phyloP scores from a whole-genome alignment of 2,329 filamentous ascomycete genomes.

The Sporothrix curviconia region DNA sequence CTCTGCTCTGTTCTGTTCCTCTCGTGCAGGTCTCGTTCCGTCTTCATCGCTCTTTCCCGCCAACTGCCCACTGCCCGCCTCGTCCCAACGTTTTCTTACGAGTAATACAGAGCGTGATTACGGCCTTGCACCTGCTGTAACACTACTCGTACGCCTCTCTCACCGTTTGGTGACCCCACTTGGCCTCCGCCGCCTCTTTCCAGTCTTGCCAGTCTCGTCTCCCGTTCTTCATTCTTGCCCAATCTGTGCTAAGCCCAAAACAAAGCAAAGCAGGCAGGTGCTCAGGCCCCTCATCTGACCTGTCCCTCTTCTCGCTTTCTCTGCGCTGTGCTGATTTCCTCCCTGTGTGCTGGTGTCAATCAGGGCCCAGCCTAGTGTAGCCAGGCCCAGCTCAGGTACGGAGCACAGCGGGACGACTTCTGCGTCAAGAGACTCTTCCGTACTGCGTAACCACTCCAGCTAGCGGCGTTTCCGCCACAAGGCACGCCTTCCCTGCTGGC shows the following conservation, averaged over 20 bases:
- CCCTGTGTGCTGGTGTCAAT: background rate
- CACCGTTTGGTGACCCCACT: conserved; percentile 12
- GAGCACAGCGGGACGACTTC: background rate
- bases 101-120: background rate
- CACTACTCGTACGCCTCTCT: background rate
- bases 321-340: too few relatives aligned
- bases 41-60: background rate
- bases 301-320: background rate
- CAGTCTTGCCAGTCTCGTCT: background rate
- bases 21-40: background rate
- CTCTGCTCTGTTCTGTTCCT: background rate
- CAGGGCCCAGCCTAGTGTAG: background rate
- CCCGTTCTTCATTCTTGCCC: background rate
- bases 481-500: conserved; percentile 7
- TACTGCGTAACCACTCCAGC: background rate
- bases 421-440: background rate
- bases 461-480: background rate
- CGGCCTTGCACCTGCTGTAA: background rate
- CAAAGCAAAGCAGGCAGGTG: background rate
- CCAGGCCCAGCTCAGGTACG: background rate
- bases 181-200: too few relatives aligned
- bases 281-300: conserved; percentile 1
- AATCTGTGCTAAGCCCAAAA: conserved; percentile 5
- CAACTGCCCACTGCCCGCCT: background rate
- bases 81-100: background rate